Base-by-base conservation (phyloP, 345 rosid genomes). In the Citropsis articulata region DNA sequence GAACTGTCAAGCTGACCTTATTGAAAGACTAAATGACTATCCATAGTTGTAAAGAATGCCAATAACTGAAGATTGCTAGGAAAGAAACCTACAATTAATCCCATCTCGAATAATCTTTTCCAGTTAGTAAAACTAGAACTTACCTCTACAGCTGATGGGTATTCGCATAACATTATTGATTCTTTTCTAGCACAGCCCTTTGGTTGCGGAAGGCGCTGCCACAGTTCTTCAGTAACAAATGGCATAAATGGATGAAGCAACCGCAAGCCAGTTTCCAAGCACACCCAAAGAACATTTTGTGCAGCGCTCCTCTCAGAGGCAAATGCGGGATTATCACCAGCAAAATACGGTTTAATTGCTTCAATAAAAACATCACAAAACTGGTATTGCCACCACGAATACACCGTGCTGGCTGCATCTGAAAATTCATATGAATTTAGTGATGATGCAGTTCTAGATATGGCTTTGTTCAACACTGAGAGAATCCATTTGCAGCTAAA, bases 161-260 rank as follows among this genome's bases (percentile, higher is more conserved):
- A 94, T 42, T 91, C 89, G 5, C 97, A 86, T 67, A 89, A 74
- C 99, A 94, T 89, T 28, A 92, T 94, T 25, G 99, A 96, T 22
- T 88, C 90, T 77, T 88, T 89, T 75, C 88, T 87, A 69, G 80
- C 66, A 75, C 56, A 66, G 77, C 77, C 83, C 72, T 55, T 79
- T 3, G 91, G 87, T 61, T 83, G 79, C 63, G 97, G 98, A 71
- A 94, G 94, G 30, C 95, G 93, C 85, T 92, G 99, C 99, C 99
- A 96, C 73, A 96, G 82, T 84, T 96, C 98, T 82, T 96, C 98
- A 30, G 94, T 94, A 66, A 96, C 91, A 85, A 88, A 94, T 1
- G 98, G 98, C 99, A 96, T 94, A 78, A 94, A 88, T 31, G 99
- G 99, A 85, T 96, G 99, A 79, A 96, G 99, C 78, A 96, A 84